A percentile compares a stretch with the other conserved stretches of the same genome.
Conservation (phyloP, 805 yeast genomes). For the Saturnispora bothae region DNA sequence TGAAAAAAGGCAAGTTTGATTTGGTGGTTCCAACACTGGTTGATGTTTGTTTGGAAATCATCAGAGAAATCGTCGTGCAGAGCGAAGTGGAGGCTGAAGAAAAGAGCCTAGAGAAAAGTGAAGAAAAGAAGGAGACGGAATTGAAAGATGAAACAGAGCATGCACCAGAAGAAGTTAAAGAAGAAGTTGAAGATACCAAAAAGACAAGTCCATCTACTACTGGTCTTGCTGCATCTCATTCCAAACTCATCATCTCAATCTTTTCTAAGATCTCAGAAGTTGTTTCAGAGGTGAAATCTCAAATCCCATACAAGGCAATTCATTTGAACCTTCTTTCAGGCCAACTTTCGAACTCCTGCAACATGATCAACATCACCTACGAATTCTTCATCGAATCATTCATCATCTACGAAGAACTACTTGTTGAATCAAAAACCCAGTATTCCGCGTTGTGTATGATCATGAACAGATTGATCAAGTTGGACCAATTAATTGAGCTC, state of each 20-base stretch:
- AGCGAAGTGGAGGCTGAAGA: background rate
- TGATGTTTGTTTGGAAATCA: slow-evolving; percentile 45
- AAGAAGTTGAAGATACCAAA: slow-evolving; percentile 10
- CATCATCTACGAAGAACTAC: slow-evolving; percentile 63
- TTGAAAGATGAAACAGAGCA: background rate
- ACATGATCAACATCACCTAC: slow-evolving; percentile 61
- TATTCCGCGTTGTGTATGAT: slow-evolving; percentile 39
- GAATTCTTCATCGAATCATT: slow-evolving; percentile 87
- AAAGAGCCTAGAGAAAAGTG: background rate
- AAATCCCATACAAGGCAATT: slow-evolving; percentile 27
- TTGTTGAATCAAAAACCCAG: slow-evolving; percentile 39
- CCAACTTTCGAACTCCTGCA: slow-evolving; percentile 66
- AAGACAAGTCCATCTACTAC: too few species aligned
- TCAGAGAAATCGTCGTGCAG: slow-evolving; percentile 29
- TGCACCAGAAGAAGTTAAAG: background rate
- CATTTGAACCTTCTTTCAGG: slow-evolving; percentile 58
- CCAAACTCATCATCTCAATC: slow-evolving; percentile 23
- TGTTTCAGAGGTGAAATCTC: slow-evolving; percentile 51
- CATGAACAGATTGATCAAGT: slow-evolving; percentile 34
- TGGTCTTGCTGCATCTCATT: slow-evolving; percentile 14
- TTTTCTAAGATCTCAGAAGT: slow-evolving; percentile 67
- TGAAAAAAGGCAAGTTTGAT: slow-evolving; percentile 39
- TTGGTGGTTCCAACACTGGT: slow-evolving; percentile 70
- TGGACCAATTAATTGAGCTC: slow-evolving; percentile 30
- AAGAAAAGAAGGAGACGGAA: background rate